A percentile compares a stretch with the other conserved stretches of the same genome.
These are phyloP conservation scores for Diversispora eburnea DNA, from an alignment of 192 early-diverging fungal genomes.

Conservation along the genomic window DNA sequence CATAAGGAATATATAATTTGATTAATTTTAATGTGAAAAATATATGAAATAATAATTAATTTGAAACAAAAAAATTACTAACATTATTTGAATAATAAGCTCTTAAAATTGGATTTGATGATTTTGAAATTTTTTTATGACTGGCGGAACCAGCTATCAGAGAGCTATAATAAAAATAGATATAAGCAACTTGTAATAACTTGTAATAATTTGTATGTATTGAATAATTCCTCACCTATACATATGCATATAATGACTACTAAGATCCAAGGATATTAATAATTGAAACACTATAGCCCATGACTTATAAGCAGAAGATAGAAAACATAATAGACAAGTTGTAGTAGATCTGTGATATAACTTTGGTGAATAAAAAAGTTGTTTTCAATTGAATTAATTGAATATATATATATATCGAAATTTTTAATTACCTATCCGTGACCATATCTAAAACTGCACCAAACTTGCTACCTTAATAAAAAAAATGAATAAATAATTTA, in stretches of 20 bases:
- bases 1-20: not conserved
- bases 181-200: not conserved
- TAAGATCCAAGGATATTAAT: constrained; percentile 89
- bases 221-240: constrained; percentile 59
- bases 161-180: constrained; percentile 45
- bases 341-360: constrained; percentile 69
- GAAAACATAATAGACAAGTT: constrained; percentile 83
- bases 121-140: constrained; percentile 83
- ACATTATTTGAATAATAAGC: constrained; percentile 92
- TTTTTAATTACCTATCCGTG: constrained; percentile 72
- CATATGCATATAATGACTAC: constrained; percentile 99
- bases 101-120: constrained; percentile 72
- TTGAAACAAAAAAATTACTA: constrained; percentile 17
- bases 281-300: constrained; percentile 84
- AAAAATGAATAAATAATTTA: constrained; percentile 2
- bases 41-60: not conserved
- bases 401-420: constrained; percentile 1
- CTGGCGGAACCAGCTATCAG: constrained; percentile 78
- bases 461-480: constrained; percentile 70
- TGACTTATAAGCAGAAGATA: constrained; percentile 62
- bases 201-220: not conserved
- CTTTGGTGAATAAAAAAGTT: not conserved
- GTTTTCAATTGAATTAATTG: not conserved
- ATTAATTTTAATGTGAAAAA: not conserved
- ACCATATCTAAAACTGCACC: constrained; percentile 99